Conservation (phyloP, 331 rosid genomes). For the Quercus tomentella region DNA sequence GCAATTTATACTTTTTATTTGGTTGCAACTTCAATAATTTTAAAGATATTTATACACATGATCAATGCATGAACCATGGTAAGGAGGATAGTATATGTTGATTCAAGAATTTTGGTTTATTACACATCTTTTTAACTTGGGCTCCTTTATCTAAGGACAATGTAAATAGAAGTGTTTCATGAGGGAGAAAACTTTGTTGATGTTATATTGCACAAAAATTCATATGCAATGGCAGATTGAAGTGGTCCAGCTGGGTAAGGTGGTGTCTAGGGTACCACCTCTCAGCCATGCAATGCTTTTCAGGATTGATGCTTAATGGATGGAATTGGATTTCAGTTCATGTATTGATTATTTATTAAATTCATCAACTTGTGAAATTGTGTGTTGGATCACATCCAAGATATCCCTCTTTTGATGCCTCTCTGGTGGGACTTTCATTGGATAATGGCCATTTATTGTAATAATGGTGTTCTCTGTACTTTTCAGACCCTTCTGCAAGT, state of each 20-base stretch:
- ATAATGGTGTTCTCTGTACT: constrained; percentile 1
- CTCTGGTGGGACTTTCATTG: neutral
- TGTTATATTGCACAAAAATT: neutral
- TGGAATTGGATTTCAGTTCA: neutral
- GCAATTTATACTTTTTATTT: neutral
- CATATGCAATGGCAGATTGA: neutral
- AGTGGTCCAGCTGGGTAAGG: neutral
- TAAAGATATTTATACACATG: neutral
- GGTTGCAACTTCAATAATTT: neutral
- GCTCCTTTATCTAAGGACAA: neutral
- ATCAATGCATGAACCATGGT: neutral
- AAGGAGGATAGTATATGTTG: neutral
- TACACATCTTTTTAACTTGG: neutral
- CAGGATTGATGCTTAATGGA: neutral
- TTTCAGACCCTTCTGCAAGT: constrained; percentile 88
- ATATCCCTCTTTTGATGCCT: neutral
- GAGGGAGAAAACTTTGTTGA: neutral
- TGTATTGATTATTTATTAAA: neutral
- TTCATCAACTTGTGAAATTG: neutral
- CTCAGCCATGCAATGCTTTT: neutral
- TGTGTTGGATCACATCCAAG: neutral
- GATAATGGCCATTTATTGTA: neutral
- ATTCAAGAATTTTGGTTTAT: neutral
- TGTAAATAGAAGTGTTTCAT: neutral
- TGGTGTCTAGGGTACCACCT: neutral